Percentiles rank a stretch among this genome's conserved stretches.
Conservation (phyloP, 345 rosid genomes). For the Adansonia digitata region DNA sequence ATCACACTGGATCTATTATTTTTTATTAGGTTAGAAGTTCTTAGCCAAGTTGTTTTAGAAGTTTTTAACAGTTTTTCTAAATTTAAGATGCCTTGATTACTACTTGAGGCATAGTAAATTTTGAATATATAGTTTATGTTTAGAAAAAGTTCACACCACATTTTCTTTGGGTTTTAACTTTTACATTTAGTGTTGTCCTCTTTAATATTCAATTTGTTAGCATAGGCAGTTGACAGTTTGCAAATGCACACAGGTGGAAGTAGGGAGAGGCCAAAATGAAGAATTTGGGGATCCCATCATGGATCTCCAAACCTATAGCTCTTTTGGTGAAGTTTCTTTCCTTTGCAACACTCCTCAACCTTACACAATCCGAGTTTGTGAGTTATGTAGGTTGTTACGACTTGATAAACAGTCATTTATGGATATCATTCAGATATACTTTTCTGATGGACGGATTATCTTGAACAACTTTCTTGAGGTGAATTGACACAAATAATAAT, state of each 20-base stretch:
- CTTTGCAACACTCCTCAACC: slow-evolving; percentile 69
- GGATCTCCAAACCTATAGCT: slow-evolving; percentile 28
- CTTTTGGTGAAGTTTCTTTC: slow-evolving; percentile 71
- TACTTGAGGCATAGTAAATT: background rate
- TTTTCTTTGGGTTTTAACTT: background rate
- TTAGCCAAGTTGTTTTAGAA: background rate
- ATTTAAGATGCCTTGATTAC: background rate
- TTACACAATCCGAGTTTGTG: slow-evolving; percentile 47
- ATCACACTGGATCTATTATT: background rate
- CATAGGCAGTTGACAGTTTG: background rate
- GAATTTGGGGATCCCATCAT: slow-evolving; percentile 23
- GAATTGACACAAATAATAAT: slow-evolving; percentile 1
- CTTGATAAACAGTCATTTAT: slow-evolving; percentile 67
- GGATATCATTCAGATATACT: slow-evolving; percentile 57
- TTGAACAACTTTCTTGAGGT: slow-evolving; percentile 70
- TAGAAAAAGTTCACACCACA: background rate
- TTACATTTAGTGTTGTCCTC: background rate
- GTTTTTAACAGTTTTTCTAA: background rate
- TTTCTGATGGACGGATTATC: slow-evolving; percentile 68
- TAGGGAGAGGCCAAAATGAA: slow-evolving; percentile 38
- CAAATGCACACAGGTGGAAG: slow-evolving; percentile 49
- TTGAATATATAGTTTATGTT: background rate
- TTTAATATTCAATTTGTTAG: background rate
- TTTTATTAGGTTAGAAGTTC: background rate
- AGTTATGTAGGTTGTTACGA: slow-evolving; percentile 57